Evolutionary conservation across 495 filamentous ascomycete genomes (phyloP).

Genomic region (Extremus antarcticus): DNA sequence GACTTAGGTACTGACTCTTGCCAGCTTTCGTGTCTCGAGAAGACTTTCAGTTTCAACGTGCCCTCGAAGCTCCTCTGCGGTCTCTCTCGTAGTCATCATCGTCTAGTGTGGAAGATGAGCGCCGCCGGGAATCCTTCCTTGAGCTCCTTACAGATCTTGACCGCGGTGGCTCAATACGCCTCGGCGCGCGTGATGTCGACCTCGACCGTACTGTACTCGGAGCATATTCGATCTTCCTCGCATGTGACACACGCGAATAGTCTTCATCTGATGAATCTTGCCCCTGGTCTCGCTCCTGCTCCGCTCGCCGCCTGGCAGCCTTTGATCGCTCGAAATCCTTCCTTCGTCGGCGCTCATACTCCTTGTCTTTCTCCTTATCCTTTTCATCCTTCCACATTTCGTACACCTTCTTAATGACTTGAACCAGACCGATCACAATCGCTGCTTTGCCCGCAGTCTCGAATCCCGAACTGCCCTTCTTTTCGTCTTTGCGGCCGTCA

Average conservation of each 20-base stretch:
- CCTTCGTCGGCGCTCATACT: not conserved
- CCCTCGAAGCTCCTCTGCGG: not conserved
- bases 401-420: not conserved
- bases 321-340: not conserved
- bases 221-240: not conserved
- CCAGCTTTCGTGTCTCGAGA: no score
- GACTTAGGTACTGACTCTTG: no score
- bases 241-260: not conserved
- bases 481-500: not conserved
- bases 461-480: not conserved
- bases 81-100: not conserved
- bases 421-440: not conserved
- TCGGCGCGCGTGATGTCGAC: not conserved
- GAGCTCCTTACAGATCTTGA: not conserved
- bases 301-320: not conserved
- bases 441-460: not conserved
- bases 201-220: not conserved
- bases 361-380: conserved; percentile 15
- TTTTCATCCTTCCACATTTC: conserved; percentile 14
- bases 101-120: not conserved
- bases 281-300: not conserved
- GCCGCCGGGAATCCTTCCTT: not conserved
- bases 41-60: not conserved
- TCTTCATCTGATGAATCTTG: not conserved
- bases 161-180: not conserved